These are phyloP conservation scores for Xylaria nigripes DNA, from an alignment of 495 filamentous ascomycete species.

Conservation along the genomic window DNA sequence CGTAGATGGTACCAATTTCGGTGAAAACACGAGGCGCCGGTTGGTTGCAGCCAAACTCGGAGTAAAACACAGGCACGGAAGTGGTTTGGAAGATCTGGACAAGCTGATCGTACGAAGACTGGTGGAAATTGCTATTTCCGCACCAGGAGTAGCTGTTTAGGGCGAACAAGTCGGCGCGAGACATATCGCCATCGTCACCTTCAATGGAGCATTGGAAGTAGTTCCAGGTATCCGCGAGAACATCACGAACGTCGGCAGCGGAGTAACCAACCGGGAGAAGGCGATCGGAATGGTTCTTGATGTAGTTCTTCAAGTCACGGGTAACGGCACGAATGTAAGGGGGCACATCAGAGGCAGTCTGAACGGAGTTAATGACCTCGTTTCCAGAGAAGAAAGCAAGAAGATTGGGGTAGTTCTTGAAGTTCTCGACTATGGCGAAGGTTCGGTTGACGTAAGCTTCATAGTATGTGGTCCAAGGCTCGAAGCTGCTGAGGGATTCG, in stretches of 20 bases:
- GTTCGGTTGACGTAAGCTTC: conserved; percentile 68
- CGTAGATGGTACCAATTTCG: conserved; percentile 75
- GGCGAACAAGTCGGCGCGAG: conserved; percentile 78
- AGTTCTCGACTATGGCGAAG: conserved; percentile 86
- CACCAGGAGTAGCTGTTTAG: conserved; percentile 97
- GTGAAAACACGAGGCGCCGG: conserved; percentile 71
- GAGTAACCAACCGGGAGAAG: conserved; percentile 83
- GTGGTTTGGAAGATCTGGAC: conserved; percentile 60
- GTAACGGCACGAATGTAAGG: conserved; percentile 65
- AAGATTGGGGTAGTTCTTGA: conserved; percentile 87
- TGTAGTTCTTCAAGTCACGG: conserved; percentile 83
- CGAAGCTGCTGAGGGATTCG: conserved; percentile 62
- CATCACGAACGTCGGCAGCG: conserved; percentile 80
- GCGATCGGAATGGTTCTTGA: conserved; percentile 59
- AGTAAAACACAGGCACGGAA: conserved; percentile 87
- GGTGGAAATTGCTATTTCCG: conserved; percentile 61
- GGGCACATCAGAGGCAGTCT: conserved; percentile 48
- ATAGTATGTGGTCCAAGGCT: conserved; percentile 67
- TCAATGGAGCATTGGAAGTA: conserved; percentile 77
- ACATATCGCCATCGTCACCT: conserved; percentile 54
- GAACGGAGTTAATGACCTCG: conserved; percentile 75
- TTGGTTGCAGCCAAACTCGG: conserved; percentile 91
- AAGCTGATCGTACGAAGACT: conserved; percentile 63
- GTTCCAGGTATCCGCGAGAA: conserved; percentile 69
- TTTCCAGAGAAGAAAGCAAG: conserved; percentile 92